Evolutionary conservation across 352 stramenopile genomes (phyloP), one percentile per base, ranked within the genome.

Genomic region (Paralagenidium karlingii): DNA sequence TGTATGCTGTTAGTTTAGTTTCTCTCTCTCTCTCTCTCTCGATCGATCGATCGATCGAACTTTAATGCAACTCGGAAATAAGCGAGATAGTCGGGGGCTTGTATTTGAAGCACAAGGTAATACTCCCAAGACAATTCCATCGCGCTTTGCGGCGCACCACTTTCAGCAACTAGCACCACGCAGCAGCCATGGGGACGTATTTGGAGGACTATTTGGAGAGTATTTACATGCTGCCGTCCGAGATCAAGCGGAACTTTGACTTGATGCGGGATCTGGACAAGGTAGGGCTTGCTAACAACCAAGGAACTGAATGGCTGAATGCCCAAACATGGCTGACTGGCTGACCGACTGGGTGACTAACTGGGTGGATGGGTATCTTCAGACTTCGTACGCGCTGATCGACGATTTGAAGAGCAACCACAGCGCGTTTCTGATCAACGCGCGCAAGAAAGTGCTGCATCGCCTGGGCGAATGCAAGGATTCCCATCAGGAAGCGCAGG

Each of bases 161-260:
- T n/a, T n/a, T n/a, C n/a, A n/a, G n/a, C n/a, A n/a, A n/a, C n/a
- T n/a, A n/a, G n/a, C n/a, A n/a, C n/a, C n/a, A n/a, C n/a, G n/a
- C n/a, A 40, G 26, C 15, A 19, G 51, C 7, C 30, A 91, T 91
- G 77, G 77, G 77, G 29, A 91, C 77, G 36, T 91, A 91, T 54
- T 46, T 91, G 37, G 77, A 91, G 45, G 77, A 91, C 63, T 88
- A 73, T 38, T 53, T 91, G 19, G 77, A 91, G 70, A 88, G 68
- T 57, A 88, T 91, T 65, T 88, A 88, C 59, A 80, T 88, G 71
- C 70, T 91, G 31, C 77, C 77, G 51, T 86, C 77, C 31, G 77
- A 91, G 64, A 68, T 91, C 53, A 91, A 91, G 60, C 74, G 77
- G 49, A 91, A 91, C 62, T 91, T 91, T 43, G 77, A 91, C 36